Evolutionary conservation across 2,329 filamentous ascomycete species (phyloP).

Genomic region (Sporothrix variecibatus): DNA sequence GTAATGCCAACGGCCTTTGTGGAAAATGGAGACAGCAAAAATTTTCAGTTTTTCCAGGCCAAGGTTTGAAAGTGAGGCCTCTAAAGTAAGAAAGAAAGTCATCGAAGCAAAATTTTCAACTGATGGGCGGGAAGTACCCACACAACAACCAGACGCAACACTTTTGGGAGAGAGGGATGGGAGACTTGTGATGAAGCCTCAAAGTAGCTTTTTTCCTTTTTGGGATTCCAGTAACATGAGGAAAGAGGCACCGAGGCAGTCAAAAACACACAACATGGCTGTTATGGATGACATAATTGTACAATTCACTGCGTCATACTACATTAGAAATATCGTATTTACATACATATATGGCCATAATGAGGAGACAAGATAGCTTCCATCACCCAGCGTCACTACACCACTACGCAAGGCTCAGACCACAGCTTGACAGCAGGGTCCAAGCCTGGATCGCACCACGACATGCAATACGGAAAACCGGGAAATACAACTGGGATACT

Average conservation of each 20-base stretch:
- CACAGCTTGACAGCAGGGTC: background rate
- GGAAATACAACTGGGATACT: background rate
- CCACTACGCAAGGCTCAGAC: background rate
- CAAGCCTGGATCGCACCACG: background rate
- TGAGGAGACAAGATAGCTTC: background rate
- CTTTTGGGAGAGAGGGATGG: background rate
- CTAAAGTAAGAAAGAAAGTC: background rate
- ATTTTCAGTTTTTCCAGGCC: background rate
- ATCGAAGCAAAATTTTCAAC: background rate
- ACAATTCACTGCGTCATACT: background rate
- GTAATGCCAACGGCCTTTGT: background rate
- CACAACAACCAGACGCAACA: background rate
- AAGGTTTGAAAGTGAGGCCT: background rate
- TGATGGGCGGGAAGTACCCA: background rate
- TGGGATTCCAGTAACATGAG: background rate
- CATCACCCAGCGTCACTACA: background rate
- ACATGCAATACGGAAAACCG: background rate
- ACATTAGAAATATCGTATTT: background rate
- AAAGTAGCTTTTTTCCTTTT: background rate
- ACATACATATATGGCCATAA: background rate
- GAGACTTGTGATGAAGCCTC: background rate
- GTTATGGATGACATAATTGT: background rate
- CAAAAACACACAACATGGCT: background rate
- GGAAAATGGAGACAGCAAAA: slow-evolving; percentile 4
- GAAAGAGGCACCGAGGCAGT: background rate